These are phyloP conservation scores for Fusarium sp. DNA, from an alignment of 2,329 filamentous ascomycete genomes.

Conservation along the genomic window DNA sequence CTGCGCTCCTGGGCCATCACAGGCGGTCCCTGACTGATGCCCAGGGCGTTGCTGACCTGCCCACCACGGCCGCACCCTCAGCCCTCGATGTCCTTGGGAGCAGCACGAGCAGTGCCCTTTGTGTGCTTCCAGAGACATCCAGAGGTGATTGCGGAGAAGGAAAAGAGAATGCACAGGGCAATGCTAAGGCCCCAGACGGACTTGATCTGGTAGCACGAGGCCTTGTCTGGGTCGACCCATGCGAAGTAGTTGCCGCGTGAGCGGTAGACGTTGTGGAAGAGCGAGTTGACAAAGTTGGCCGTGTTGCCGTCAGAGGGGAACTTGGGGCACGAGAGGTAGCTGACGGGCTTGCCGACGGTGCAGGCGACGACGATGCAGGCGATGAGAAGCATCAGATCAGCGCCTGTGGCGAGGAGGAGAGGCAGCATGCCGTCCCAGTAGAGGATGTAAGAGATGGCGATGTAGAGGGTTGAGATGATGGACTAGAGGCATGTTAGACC, in stretches of 20 bases:
- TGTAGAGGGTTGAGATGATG: conserved; percentile 82
- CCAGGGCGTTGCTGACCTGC: conserved; percentile 28
- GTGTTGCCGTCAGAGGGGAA: conserved; percentile 58
- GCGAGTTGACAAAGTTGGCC: conserved; percentile 58
- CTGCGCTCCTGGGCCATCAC: conserved; percentile 46
- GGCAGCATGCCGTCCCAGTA: conserved; percentile 82
- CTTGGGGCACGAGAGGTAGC: conserved; percentile 76
- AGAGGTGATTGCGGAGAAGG: conserved; percentile 68
- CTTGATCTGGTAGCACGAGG: conserved; percentile 86
- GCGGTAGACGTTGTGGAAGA: conserved; percentile 55
- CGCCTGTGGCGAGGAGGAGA: conserved; percentile 72
- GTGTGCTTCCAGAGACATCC: conserved; percentile 71
- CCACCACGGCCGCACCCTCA: conserved; percentile 61
- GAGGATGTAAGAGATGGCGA: conserved; percentile 81
- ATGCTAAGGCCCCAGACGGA: conserved; percentile 88
- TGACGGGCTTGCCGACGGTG: conserved; percentile 82
- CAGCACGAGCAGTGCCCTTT: conserved; percentile 53
- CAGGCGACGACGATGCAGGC: conserved; percentile 82
- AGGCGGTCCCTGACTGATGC: conserved; percentile 29
- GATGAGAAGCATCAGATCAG: conserved; percentile 77
- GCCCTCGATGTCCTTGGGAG: conserved; percentile 60
- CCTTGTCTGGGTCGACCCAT: conserved; percentile 63
- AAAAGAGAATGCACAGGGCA: conserved; percentile 77
- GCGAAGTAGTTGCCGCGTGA: conserved; percentile 51
- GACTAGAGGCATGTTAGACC: conserved; percentile 62